Evolutionary conservation across 176 grass and related monocot genomes (phyloP).

Genomic region (Musa beccarii): DNA sequence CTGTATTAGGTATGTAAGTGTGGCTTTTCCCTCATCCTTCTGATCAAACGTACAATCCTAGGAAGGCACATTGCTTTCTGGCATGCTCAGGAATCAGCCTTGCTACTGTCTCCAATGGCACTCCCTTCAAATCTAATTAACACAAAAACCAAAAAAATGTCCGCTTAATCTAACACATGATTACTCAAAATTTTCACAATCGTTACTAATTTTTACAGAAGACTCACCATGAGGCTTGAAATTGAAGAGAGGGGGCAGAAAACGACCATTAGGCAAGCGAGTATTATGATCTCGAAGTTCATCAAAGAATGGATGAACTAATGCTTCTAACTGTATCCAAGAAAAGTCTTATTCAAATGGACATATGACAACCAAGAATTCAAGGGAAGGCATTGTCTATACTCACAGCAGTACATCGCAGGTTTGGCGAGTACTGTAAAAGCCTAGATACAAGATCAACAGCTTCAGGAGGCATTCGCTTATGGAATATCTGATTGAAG

Average conservation of each 20-base stretch:
- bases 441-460: conserved; percentile 81
- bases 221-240: conserved; percentile 47
- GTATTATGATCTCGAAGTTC: conserved; percentile 50
- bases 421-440: conserved; percentile 76
- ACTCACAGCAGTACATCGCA: conserved; percentile 69
- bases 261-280: conserved; percentile 26
- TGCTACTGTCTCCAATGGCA: conserved; percentile 36
- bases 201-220: not conserved
- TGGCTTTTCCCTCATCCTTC: not conserved
- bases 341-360: not conserved
- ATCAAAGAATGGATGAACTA: conserved; percentile 70
- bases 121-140: conserved; percentile 54
- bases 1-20: no score
- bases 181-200: not conserved
- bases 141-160: conserved; percentile 15
- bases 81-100: conserved; percentile 69
- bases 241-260: no score
- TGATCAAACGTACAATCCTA: conserved; percentile 15
- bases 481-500: conserved; percentile 54
- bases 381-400: not conserved
- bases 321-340: conserved; percentile 45
- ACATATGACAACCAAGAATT: not conserved
- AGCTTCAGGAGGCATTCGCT: conserved; percentile 79
- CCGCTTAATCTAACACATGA: not conserved
- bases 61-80: conserved; percentile 25